Evolutionary conservation across 2,329 filamentous ascomycete species (phyloP), one percentile per base, ranked within the genome.

Genomic region (Colletotrichum navitas): DNA sequence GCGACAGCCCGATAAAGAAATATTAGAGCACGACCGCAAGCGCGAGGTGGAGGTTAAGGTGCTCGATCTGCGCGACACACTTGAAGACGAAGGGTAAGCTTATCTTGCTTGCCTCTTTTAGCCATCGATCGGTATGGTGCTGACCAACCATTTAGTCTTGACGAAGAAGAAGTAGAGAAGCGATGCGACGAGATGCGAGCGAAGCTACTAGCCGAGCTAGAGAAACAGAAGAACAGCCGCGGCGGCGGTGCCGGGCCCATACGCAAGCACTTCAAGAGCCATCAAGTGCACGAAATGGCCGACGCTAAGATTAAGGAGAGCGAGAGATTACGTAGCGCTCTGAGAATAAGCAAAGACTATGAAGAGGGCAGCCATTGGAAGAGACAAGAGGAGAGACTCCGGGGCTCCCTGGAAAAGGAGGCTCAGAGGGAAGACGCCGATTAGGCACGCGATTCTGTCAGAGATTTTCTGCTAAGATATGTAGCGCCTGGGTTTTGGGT

Each of bases 251-350:
- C 77, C 66, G 82, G 79, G 32, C 81, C 78, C n/a, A 80, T 82
- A 67, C 83, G 80, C 65, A 88, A 85, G 76, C 87, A 89, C 12
- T 87, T 98, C 74, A 99, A 98, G 83, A 87, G 91, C 75, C 94
- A 98, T 82, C 94, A 98, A 83, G 94, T 98, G 26, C 96, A 99
- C 84, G 96, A 98, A 83, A 87, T 97, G 80, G 96, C 96, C 24
- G 93, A 96, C 78, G 96, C 95, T 72, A 99, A 99, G 88, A 95
- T 97, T 76, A 92, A 94, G 80, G 96, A 99, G 87, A 97, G 92
- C 81, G 95, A 98, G 83, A 89, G 93, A 76, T 84, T 99, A 80
- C 86, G 95, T 74, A 93, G 87, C 81, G 96, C 96, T 10, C 85
- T 99, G 75, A 95, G 94, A 61, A 97, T 98, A 77, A 91, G 91